phyloP scores from a whole-genome alignment of 768 basidiomycete genomes.

The Naganishia randhawae region DNA sequence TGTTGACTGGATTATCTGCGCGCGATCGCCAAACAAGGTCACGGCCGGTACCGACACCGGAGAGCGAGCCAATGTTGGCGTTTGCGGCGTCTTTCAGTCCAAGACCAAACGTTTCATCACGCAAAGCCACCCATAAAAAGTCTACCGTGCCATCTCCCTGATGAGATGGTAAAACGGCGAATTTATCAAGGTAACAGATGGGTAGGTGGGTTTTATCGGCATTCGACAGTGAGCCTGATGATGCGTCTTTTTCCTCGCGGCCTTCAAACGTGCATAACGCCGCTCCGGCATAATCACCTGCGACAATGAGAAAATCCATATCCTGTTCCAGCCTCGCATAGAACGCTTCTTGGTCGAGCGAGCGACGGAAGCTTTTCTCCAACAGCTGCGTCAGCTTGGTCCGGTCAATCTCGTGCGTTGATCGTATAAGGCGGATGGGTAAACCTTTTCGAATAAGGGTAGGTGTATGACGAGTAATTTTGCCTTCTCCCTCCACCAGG shows the following conservation, averaged over 20 bases:
- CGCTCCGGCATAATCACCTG: conserved; percentile 91
- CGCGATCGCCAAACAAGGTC: conserved; percentile 96
- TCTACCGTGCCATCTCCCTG: conserved; percentile 99
- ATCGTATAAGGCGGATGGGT: conserved; percentile 75
- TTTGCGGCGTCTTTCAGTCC: conserved; percentile 91
- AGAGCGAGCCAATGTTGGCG: conserved; percentile 81
- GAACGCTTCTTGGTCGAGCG: conserved; percentile 68
- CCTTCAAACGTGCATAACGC: conserved; percentile 77
- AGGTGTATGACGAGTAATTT: conserved; percentile 82
- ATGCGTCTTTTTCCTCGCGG: not conserved
- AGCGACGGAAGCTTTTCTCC: conserved; percentile 77
- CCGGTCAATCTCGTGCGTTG: conserved; percentile 64
- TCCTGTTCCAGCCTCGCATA: conserved; percentile 69
- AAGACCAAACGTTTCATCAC: conserved; percentile 96
- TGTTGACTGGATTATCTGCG: conserved; percentile 91
- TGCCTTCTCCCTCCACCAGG: conserved; percentile 60
- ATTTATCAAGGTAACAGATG: conserved; percentile 95
- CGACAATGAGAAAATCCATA: conserved; percentile 87
- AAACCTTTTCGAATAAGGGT: conserved; percentile 85
- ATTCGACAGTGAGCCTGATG: conserved; percentile 5
- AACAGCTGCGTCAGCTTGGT: conserved; percentile 72
- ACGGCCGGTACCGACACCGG: conserved; percentile 80
- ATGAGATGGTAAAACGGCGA: conserved; percentile 87
- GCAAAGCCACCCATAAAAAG: conserved; percentile 96
- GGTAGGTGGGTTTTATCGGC: conserved; percentile 48